Evolutionary conservation across 2,329 filamentous ascomycete species (phyloP).

Genomic region (Talaromyces sp.): DNA sequence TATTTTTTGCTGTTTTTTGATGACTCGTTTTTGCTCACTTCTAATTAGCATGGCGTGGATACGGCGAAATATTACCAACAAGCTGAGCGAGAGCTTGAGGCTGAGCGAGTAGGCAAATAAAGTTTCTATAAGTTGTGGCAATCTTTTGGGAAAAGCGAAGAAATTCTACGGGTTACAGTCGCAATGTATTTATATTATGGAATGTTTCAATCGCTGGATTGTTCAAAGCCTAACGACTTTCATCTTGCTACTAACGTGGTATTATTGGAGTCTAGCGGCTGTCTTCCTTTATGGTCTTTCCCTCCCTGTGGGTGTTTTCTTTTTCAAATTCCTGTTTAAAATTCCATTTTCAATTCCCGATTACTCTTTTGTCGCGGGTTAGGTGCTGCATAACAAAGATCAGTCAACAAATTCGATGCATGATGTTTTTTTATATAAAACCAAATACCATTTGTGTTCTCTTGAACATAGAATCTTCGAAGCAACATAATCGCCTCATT

Average conservation of each 20-base stretch:
- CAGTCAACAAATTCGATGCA: background rate
- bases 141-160: background rate
- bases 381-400: slow-evolving; percentile 44
- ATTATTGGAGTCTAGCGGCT: background rate
- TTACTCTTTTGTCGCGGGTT: slow-evolving; percentile 63
- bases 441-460: slow-evolving; percentile 77
- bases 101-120: slow-evolving; percentile 52
- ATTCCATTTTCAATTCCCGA: slow-evolving; percentile 51
- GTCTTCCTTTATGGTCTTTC: background rate
- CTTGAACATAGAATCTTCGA: slow-evolving; percentile 93
- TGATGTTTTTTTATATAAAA: background rate
- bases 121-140: slow-evolving; percentile 1
- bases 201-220: background rate
- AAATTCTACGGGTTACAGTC: background rate
- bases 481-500: slow-evolving; percentile 92
- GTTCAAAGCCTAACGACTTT: background rate
- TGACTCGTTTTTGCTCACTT: background rate
- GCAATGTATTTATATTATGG: background rate
- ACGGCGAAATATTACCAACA: slow-evolving; percentile 98
- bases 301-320: background rate
- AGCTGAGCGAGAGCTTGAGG: slow-evolving; percentile 88
- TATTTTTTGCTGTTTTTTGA: background rate
- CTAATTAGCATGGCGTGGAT: slow-evolving; percentile 79
- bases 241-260: background rate
- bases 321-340: slow-evolving; percentile 1